Percentiles rank a stretch among this genome's conserved stretches.
Evolutionary conservation across 106 monocot genomes (phyloP).

Genomic region (Triglochin maritima): DNA sequence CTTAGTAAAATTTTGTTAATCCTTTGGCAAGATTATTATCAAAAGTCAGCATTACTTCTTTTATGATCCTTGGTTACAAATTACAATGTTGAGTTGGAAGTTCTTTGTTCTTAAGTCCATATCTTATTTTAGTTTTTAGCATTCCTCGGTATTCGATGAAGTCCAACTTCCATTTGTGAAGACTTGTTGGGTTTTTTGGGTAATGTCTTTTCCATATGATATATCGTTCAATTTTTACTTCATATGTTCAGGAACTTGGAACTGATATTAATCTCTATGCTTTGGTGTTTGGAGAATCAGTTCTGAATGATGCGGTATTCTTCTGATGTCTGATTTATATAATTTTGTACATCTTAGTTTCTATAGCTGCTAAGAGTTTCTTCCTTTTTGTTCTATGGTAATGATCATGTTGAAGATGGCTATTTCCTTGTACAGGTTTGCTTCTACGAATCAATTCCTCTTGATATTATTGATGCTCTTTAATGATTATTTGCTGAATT

Average conservation of each 20-base stretch:
- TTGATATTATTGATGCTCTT: background rate
- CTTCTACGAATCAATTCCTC: conserved; percentile 8
- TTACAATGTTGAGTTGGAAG: no score
- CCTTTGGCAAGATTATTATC: no score
- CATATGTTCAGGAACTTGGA: conserved; percentile 68
- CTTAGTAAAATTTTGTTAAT: no score
- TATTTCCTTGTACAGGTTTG: conserved; percentile 95
- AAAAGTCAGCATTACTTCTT: no score
- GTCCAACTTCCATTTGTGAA: no score
- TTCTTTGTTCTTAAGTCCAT: no score
- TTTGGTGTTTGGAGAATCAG: conserved; percentile 98
- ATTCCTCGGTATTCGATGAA: no score
- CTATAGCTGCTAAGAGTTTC: background rate
- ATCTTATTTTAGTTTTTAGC: no score
- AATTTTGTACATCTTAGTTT: background rate
- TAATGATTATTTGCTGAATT: conserved; percentile 3
- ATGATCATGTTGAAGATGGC: conserved; percentile 62
- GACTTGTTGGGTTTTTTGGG: no score
- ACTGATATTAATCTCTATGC: conserved; percentile 92
- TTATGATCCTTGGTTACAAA: no score
- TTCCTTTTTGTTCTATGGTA: background rate
- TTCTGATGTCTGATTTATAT: conserved; percentile 1
- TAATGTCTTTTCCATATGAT: no score
- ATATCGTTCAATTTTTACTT: background rate
- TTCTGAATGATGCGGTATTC: conserved; percentile 90